These are phyloP conservation scores for Penicillium sp. DNA, from an alignment of 2,329 filamentous ascomycete genomes.

Conservation along the genomic window DNA sequence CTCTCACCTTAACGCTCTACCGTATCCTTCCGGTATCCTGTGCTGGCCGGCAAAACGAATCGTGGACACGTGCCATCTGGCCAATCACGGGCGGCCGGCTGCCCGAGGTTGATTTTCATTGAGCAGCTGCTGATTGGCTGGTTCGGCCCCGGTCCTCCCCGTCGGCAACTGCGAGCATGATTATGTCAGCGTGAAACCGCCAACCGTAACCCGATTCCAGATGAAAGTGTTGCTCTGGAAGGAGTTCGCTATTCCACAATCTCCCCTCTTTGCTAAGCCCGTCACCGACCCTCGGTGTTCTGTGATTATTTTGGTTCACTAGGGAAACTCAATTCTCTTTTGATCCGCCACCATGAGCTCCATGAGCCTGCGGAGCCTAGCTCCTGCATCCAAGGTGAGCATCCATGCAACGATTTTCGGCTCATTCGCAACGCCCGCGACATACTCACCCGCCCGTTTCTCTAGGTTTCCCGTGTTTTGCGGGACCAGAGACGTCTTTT, in stretches of 20 bases:
- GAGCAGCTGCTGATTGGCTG: conserved; percentile 30
- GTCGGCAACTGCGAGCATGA: conserved; percentile 31
- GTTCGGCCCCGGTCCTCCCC: conserved; percentile 27
- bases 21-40: conserved; percentile 20
- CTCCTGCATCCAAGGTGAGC: conserved; percentile 48
- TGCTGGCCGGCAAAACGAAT: conserved; percentile 25
- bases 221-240: conserved; percentile 15
- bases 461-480: conserved; percentile 61
- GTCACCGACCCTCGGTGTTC: conserved; percentile 20
- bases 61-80: conserved; percentile 28
- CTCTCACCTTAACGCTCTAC: neutral
- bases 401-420: conserved; percentile 21
- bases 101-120: conserved; percentile 39
- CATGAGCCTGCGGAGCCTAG: conserved; percentile 48
- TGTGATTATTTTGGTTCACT: conserved; percentile 22
- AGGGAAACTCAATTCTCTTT: conserved; percentile 24
- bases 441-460: conserved; percentile 22
- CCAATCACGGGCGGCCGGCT: conserved; percentile 31
- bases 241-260: conserved; percentile 22
- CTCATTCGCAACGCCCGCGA: conserved; percentile 9
- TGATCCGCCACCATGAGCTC: conserved; percentile 48
- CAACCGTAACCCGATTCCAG: conserved; percentile 17
- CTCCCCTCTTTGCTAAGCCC: conserved; percentile 16
- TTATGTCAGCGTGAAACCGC: conserved; percentile 33
- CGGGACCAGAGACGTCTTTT: conserved; percentile 72